Evolutionary conservation across 2,329 filamentous ascomycete species (phyloP), one percentile per base, ranked within the genome.

Genomic region (Neospermospora avenae): DNA sequence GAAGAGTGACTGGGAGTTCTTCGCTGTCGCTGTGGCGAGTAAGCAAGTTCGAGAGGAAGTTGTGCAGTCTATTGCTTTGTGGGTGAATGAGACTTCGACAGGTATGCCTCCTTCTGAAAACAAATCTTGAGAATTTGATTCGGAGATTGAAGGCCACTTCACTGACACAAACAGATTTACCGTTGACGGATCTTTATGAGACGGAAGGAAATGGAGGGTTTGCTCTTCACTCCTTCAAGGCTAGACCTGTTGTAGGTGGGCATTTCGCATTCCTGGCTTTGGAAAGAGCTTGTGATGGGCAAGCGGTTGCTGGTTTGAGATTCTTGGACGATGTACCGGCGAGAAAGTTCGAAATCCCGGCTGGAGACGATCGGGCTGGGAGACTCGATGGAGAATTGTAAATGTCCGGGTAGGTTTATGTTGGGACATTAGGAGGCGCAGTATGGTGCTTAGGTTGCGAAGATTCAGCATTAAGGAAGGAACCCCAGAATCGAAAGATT

Each of bases 1-100:
- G 35, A 96, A 96, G 76, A 91, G 88, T 31, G 91, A 96, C 75
- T 96, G 91, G 91, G 88, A 95, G 68, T 92, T 96, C 73, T 93
- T 95, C 73, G 89, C 90, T 0, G 91, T 91, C 49, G 89, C 91
- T 1, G 88, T 96, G 4, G 84, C 90, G 3, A 86, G 85, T 67
- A 82, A 83, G 71, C 76, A 80, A 60, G 88, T 89, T 1, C 82
- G 91, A 57, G 80, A 81, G 2, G 84, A 89, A 71, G 91, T 96
- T 54, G 76, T 95, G 37, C 81, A 90, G 61, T 83, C 84, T 18
- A 87, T 95, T 42, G 89, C 90, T 0, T 78, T 77, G 58, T 96
- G 91, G 91, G 79, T 96, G 61, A 96, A 95, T 70, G 90, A 96
- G 75, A 96, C 91, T 0, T 78, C 75, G 18, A 93, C 85, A 8